phyloP scores from a whole-genome alignment of 139 green algal species.

The Trebouxia sp. region DNA sequence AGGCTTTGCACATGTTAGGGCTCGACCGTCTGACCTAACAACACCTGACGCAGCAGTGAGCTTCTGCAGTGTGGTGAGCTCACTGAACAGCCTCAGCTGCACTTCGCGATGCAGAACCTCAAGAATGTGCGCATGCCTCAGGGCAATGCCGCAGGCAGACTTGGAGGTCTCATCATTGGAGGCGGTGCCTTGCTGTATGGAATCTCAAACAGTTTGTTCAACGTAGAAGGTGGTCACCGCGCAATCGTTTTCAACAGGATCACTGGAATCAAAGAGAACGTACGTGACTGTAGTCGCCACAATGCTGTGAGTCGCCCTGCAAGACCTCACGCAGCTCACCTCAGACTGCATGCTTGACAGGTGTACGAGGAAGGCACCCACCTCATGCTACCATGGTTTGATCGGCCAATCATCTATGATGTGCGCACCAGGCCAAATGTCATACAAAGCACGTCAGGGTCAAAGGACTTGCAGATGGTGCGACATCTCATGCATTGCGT shows the following conservation, averaged over 20 bases:
- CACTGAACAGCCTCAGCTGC: no score
- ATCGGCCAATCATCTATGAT: slow-evolving; percentile 97
- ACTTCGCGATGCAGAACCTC: slow-evolving; percentile 27
- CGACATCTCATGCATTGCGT: background rate
- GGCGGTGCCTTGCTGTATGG: slow-evolving; percentile 71
- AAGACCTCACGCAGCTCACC: background rate
- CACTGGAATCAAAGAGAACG: slow-evolving; percentile 90
- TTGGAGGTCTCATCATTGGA: slow-evolving; percentile 44
- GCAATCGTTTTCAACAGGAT: slow-evolving; percentile 99
- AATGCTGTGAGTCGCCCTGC: background rate
- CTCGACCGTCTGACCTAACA: no score
- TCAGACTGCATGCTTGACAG: slow-evolving; percentile 45
- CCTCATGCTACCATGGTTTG: slow-evolving; percentile 98
- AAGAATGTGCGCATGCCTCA: slow-evolving; percentile 47
- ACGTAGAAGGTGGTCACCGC: slow-evolving; percentile 97
- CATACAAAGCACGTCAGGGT: slow-evolving; percentile 91
- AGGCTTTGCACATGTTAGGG: no score
- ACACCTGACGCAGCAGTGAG: no score
- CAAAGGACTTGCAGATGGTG: slow-evolving; percentile 97
- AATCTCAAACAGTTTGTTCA: slow-evolving; percentile 90
- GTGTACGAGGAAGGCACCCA: slow-evolving; percentile 97
- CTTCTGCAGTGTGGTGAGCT: no score
- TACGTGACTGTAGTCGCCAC: slow-evolving; percentile 33
- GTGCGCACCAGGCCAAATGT: slow-evolving; percentile 92
- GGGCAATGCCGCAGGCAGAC: slow-evolving; percentile 15